Evolutionary conservation across 192 early-diverging fungal species (phyloP), one percentile per base, ranked within the genome.

Genomic region (Umbelopsis sp.): DNA sequence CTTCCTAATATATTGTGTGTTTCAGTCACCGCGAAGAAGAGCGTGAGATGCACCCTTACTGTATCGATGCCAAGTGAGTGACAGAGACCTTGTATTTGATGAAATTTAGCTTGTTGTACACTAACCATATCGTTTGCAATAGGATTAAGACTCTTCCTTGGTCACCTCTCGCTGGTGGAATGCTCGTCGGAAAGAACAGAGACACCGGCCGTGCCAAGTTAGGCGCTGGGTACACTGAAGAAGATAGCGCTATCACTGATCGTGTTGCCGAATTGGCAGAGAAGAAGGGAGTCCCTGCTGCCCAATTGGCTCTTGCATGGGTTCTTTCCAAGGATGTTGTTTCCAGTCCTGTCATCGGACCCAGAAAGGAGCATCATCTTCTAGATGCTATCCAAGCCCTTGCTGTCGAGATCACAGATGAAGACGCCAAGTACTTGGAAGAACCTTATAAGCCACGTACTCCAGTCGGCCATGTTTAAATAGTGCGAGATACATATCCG

Each of bases 21-120:
- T 49, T 17, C n/a, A 62, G 56, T 34, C 56, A 81, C 66, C 76
- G 80, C 14, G 80, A 81, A 74, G 76, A 81, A 74, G 80, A 78
- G 47, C 65, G 80, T 32, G 80, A 78, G 51, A 78, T 81, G 80
- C 70, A 67, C 21, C 72, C 80, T 8, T 81, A 78, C 26, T 74
- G 73, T 53, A 10, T 71, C 12, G 77, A 71, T 74, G 59, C 72
- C 54, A 69, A 73, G 24, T 67, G 41, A 14, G 66, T 26, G 12
- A 6, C 36, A 41, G 38, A 11, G 12, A 1, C 7, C 5, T 41
- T 11, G 12, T 25, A 31, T 0, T 41, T 12, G 24, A n/a, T 11
- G 17, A 12, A 26, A 2, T 10, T 17, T 68, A 41, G 0, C 11
- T 16, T 20, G 45, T 17, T 6, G 7, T n/a, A 45, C 11, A n/a